A percentile compares a stretch with the other conserved stretches of the same genome.
phyloP scores from a whole-genome alignment of 192 early-diverging fungal genomes.

The Podila epigama region DNA sequence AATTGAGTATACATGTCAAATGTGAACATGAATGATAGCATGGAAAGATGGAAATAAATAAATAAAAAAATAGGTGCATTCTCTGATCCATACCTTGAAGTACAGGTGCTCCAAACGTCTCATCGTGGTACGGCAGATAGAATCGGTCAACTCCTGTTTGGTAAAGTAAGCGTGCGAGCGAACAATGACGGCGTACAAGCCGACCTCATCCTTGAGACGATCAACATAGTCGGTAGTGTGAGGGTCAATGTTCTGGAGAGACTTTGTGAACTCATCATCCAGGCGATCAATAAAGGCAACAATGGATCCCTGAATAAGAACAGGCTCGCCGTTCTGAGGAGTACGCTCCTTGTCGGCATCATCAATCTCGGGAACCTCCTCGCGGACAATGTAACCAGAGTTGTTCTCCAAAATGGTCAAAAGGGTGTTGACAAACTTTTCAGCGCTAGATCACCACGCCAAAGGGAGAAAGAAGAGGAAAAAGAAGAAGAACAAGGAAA shows the following conservation, averaged over 20 bases:
- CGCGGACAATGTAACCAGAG: slow-evolving; percentile 71
- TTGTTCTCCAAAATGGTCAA: slow-evolving; percentile 82
- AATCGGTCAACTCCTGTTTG: slow-evolving; percentile 62
- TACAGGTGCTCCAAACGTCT: slow-evolving; percentile 95
- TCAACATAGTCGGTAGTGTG: slow-evolving; percentile 97
- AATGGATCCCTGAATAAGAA: slow-evolving; percentile 84
- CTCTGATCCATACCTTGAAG: slow-evolving; percentile 76
- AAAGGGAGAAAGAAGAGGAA: neutral
- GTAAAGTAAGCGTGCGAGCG: slow-evolving; percentile 91
- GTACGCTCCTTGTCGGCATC: slow-evolving; percentile 65
- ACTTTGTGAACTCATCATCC: slow-evolving; percentile 97
- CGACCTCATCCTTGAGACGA: slow-evolving; percentile 89
- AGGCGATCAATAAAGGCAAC: slow-evolving; percentile 90
- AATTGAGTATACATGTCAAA: too few species aligned
- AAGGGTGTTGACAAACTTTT: slow-evolving; percentile 78
- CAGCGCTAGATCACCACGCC: too few species aligned
- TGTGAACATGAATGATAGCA: too few species aligned
- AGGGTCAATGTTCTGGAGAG: slow-evolving; percentile 96
- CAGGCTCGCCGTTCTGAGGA: slow-evolving; percentile 57
- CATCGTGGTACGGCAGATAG: slow-evolving; percentile 78
- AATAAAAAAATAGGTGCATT: neutral
- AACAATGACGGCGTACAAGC: slow-evolving; percentile 87
- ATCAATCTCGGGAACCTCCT: slow-evolving; percentile 73
- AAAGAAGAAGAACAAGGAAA: neutral
- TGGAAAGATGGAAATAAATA: too few species aligned